Conservation (phyloP, 805 yeast genomes). For the Pachysolen tannophilus region DNA sequence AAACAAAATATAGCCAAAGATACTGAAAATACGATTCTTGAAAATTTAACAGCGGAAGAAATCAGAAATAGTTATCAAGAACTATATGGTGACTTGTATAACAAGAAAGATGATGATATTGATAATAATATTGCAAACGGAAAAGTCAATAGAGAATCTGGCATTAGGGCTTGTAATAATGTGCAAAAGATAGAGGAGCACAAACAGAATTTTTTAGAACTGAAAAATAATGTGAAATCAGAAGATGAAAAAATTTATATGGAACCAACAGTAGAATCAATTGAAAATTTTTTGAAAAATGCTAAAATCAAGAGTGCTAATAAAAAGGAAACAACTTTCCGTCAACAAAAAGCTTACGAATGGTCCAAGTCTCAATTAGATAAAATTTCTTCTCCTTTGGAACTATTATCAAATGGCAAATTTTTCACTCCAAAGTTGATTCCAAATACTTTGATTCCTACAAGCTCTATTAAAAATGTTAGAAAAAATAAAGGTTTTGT, state of each 20-base stretch:
- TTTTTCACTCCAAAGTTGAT: constrained; percentile 38
- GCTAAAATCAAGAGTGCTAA: constrained; percentile 32
- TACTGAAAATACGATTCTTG: too few relatives aligned
- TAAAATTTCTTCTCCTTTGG: too few relatives aligned
- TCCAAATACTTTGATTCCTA: constrained; percentile 23
- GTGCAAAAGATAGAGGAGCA: too few relatives aligned
- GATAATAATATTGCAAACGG: too few relatives aligned
- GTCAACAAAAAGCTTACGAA: constrained; percentile 43
- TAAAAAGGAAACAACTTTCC: constrained; percentile 35
- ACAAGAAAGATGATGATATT: too few relatives aligned
- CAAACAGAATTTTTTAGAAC: not conserved
- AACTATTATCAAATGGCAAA: constrained; percentile 30
- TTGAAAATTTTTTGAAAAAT: constrained; percentile 34
- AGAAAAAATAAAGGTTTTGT: not conserved
- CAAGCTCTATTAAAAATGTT: constrained; percentile 8
- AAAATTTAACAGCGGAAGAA: too few relatives aligned
- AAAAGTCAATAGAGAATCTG: too few relatives aligned
- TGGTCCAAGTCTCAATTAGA: constrained; percentile 33
- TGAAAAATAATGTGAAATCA: not conserved
- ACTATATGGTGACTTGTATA: too few relatives aligned
- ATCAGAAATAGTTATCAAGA: too few relatives aligned
- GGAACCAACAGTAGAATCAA: constrained; percentile 8
- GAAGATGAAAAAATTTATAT: not conserved
- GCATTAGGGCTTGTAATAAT: too few relatives aligned
- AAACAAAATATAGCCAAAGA: too few relatives aligned